Evolutionary conservation across 345 rosid genomes (phyloP).

Genomic region (Stellera chamaejasme): DNA sequence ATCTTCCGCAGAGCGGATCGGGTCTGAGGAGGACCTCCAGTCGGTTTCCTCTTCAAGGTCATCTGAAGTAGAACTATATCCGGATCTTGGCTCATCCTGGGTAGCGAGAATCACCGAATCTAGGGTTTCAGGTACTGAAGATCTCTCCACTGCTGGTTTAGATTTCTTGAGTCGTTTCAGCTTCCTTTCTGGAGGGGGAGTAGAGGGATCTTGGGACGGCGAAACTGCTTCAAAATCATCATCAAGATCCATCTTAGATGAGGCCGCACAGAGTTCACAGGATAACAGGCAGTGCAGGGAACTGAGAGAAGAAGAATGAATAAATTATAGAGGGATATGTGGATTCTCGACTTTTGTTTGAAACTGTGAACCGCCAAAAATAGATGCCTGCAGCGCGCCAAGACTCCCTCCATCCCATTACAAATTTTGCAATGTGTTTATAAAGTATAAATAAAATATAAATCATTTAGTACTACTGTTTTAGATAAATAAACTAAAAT

Average conservation of each 20-base stretch:
- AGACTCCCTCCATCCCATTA: too few species aligned
- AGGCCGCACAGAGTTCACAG: too few species aligned
- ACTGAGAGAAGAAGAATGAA: too few species aligned
- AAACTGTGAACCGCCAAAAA: slow-evolving; percentile 12
- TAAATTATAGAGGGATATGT: background rate
- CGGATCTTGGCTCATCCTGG: slow-evolving; percentile 15
- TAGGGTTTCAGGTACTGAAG: slow-evolving; percentile 12
- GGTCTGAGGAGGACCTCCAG: slow-evolving; percentile 24
- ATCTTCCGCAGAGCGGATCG: slow-evolving; percentile 18
- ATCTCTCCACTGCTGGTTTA: slow-evolving; percentile 15
- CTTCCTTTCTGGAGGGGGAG: slow-evolving; percentile 37
- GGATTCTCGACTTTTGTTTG: background rate
- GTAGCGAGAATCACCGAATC: slow-evolving; percentile 5
- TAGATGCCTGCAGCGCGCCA: too few species aligned
- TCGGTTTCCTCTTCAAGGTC: slow-evolving; percentile 23
- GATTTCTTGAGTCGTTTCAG: slow-evolving; percentile 66
- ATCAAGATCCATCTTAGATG: slow-evolving; percentile 38
- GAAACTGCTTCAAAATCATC: slow-evolving; percentile 36
- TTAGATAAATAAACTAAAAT: too few species aligned
- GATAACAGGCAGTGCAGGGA: too few species aligned
- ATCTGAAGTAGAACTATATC: too few species aligned
- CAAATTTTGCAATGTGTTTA: too few species aligned
- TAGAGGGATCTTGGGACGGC: slow-evolving; percentile 32
- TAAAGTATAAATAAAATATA: too few species aligned
- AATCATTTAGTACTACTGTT: too few species aligned